Percentiles rank a stretch among this genome's conserved stretches.
phyloP scores from a whole-genome alignment of 176 grass and related monocot species.

The Thalia dealbata region DNA sequence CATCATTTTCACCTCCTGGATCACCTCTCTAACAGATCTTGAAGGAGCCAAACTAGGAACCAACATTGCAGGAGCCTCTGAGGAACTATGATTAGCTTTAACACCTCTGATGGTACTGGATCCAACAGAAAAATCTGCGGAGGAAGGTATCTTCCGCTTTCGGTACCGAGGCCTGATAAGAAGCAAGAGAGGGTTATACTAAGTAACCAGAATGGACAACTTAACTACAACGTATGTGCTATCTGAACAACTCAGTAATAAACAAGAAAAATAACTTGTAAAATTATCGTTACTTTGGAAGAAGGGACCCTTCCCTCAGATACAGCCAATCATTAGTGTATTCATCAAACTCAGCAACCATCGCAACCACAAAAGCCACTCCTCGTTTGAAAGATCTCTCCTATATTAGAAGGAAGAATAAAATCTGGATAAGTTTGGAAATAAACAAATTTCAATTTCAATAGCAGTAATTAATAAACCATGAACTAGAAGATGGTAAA shows the following conservation, averaged over 20 bases:
- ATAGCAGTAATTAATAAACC: neutral
- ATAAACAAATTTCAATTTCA: neutral
- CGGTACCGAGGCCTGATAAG: constrained; percentile 56
- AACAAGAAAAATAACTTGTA: neutral
- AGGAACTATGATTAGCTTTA: constrained; percentile 28
- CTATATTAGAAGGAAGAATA: constrained; percentile 17
- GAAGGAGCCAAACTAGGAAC: constrained; percentile 77
- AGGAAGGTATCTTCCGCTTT: constrained; percentile 48
- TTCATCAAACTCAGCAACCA: constrained; percentile 91
- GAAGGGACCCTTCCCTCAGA: constrained; percentile 73
- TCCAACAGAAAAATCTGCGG: constrained; percentile 52
- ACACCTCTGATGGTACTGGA: constrained; percentile 40
- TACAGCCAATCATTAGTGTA: constrained; percentile 98
- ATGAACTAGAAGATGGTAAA: neutral
- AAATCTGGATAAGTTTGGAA: neutral
- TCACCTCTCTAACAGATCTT: constrained; percentile 67
- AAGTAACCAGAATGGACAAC: neutral
- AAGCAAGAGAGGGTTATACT: neutral
- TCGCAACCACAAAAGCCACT: constrained; percentile 66
- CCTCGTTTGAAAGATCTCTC: constrained; percentile 67
- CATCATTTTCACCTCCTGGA: constrained; percentile 96
- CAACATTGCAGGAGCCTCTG: constrained; percentile 58
- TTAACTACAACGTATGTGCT: neutral
- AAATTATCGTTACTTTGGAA: constrained; percentile 51
- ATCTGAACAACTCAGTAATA: neutral